A percentile compares a stretch with the other conserved stretches of the same genome.
Evolutionary conservation across 169 alveolate species (phyloP).

Genomic region (Plasmodium coatneyi): DNA sequence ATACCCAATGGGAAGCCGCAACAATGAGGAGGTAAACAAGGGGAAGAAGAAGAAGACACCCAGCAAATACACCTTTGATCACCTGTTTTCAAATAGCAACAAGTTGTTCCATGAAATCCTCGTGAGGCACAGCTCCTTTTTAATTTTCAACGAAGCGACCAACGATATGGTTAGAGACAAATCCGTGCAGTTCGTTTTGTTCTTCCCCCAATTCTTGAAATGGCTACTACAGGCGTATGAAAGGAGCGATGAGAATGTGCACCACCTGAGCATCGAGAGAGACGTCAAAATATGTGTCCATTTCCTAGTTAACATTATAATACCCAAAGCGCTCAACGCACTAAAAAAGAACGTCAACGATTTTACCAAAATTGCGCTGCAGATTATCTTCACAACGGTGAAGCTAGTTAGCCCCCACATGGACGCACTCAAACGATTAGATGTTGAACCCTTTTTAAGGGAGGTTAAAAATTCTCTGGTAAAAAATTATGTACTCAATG

Average conservation of each 20-base stretch:
- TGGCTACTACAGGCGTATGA: constrained; percentile 17
- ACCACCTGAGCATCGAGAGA: not conserved
- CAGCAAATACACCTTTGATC: not conserved
- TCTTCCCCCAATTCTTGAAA: constrained; percentile 21
- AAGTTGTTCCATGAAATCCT: constrained; percentile 29
- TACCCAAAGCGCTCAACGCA: constrained; percentile 72
- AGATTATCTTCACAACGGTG: constrained; percentile 32
- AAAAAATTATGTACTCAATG: constrained; percentile 21
- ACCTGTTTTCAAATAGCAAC: constrained; percentile 46
- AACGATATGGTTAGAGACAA: constrained; percentile 71
- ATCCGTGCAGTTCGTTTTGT: constrained; percentile 37
- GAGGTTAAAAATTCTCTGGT: constrained; percentile 3
- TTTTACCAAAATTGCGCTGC: constrained; percentile 53
- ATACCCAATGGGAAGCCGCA: not conserved
- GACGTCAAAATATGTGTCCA: constrained; percentile 38
- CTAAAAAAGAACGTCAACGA: constrained; percentile 44
- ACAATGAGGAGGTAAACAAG: not conserved
- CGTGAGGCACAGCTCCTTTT: constrained; percentile 59
- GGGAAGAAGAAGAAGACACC: not conserved
- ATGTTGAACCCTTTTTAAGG: constrained; percentile 35
- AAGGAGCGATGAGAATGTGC: not conserved
- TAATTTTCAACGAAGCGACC: constrained; percentile 33
- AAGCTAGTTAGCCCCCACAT: constrained; percentile 57
- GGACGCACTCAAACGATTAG: constrained; percentile 6
- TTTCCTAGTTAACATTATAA: constrained; percentile 61